Conservation (phyloP, 108 stramenopile species). For the Mayamaea pseudoterrestris region DNA sequence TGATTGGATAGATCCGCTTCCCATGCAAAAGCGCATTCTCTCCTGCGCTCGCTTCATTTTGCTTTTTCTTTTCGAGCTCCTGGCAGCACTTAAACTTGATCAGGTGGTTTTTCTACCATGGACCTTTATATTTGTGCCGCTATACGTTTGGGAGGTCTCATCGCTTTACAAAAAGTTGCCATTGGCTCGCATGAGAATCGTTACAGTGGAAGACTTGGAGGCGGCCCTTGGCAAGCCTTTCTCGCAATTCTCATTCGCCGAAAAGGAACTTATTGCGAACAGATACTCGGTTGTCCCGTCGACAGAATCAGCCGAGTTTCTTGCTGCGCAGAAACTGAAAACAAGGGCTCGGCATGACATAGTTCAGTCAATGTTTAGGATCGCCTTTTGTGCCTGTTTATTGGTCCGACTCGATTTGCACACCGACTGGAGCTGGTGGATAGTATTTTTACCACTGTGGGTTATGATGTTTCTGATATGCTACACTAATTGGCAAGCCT, state of each 20-base stretch:
- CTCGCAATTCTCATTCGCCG: constrained; percentile 46
- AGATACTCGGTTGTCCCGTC: constrained; percentile 66
- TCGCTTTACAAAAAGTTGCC: constrained; percentile 52
- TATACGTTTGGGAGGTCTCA: constrained; percentile 59
- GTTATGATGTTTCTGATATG: constrained; percentile 38
- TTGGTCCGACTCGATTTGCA: constrained; percentile 49
- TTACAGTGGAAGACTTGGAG: constrained; percentile 72
- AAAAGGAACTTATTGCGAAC: constrained; percentile 53
- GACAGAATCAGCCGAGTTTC: constrained; percentile 38
- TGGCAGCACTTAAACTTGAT: constrained; percentile 55
- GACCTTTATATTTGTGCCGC: constrained; percentile 58
- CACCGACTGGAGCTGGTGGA: constrained; percentile 75
- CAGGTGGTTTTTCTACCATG: constrained; percentile 25
- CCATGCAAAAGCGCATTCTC: constrained; percentile 50
- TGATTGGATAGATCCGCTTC: constrained; percentile 84
- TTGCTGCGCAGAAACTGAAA: constrained; percentile 43
- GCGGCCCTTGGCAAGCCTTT: constrained; percentile 60
- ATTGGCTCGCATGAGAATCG: constrained; percentile 45
- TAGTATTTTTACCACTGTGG: constrained; percentile 72
- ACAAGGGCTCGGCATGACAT: constrained; percentile 51
- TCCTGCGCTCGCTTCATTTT: constrained; percentile 43
- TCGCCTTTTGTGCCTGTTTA: constrained; percentile 42
- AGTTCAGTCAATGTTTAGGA: constrained; percentile 37
- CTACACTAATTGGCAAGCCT: constrained; percentile 40
- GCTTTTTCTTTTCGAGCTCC: constrained; percentile 52